Evolutionary conservation across 75 land plant species (phyloP), one percentile per base, ranked within the genome.

Genomic region (Pinus taeda): DNA sequence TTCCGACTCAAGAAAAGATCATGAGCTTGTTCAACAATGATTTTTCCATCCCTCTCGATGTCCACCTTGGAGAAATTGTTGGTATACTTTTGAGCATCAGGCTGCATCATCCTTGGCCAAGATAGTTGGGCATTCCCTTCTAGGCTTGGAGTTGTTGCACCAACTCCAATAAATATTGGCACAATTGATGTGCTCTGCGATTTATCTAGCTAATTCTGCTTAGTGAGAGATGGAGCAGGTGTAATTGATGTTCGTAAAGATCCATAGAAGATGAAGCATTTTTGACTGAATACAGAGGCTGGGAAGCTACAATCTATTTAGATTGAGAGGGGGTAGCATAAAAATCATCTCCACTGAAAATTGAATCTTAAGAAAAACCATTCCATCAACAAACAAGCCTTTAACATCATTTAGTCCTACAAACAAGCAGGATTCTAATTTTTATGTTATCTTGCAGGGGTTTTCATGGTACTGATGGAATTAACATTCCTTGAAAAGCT

Each of bases 321-420:
- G 64, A 73, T 56, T 77, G 78, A 71, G 82, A 60, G 15, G 70
- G 77, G 26, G 78, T 79, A 49, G 79, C 86, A 79, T 87, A 82
- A 67, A 87, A 87, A 11, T 84, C 84, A 82, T 86, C 92, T n/a
- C 91, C 89, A 74, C 90, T 88, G 78, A 89, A 85, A 62, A 71
- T 17, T 39, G 82, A 77, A 37, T 60, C 76, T 36, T 80, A 77
- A 61, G 82, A 77, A 61, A 78, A 77, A 73, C 26, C 77, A 73
- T 87, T 15, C 83, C 82, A 64, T 85, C 74, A 61, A 36, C 73
- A 49, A 66, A 77, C 9, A 56, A 26, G 6, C 71, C 57, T 75
- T 80, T 82, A 14, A 65, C 45, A 76, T 78, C 79, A 66, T 80
- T 74, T 81, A 13, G 73, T 71, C 57, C 60, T 66, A 18, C 74